Percentiles rank a stretch among this genome's conserved stretches.
Conservation (phyloP, 2,329 filamentous ascomycete genomes). For the Didymella pomorum region DNA sequence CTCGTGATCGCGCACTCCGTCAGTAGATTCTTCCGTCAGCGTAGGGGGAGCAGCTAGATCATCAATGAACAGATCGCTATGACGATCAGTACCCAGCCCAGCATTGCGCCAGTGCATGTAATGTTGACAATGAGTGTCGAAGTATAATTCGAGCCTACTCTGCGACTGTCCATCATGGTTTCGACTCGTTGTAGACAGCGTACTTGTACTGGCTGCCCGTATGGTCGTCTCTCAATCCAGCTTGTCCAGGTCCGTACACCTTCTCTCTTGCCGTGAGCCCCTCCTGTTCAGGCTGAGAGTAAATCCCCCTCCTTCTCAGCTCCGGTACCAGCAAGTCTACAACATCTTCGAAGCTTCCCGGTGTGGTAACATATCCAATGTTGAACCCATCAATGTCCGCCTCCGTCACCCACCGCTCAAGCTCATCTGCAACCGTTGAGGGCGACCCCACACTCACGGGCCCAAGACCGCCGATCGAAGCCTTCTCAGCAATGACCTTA, state of each 20-base stretch:
- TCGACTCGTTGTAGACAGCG: not conserved
- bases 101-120: no score
- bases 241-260: not conserved
- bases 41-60: not conserved
- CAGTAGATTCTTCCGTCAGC: not conserved
- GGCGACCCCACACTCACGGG: not conserved
- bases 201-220: not conserved
- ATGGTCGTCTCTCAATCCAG: not conserved
- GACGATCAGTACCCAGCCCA: no score
- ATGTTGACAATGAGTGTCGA: no score
- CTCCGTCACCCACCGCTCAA: not conserved
- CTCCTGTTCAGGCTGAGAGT: not conserved
- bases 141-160: no score
- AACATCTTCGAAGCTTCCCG: not conserved
- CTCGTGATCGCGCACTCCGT: not conserved
- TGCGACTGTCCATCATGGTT: no score
- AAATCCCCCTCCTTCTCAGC: not conserved
- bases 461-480: not conserved
- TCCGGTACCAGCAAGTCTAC: not conserved
- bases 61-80: constrained; percentile 1
- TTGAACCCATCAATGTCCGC: not conserved
- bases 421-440: not conserved
- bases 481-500: not conserved
- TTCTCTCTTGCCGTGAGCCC: not conserved
- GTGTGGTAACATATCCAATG: not conserved